phyloP scores from a whole-genome alignment of 2,329 filamentous ascomycete species.

The Dichotomopilus funicola region DNA sequence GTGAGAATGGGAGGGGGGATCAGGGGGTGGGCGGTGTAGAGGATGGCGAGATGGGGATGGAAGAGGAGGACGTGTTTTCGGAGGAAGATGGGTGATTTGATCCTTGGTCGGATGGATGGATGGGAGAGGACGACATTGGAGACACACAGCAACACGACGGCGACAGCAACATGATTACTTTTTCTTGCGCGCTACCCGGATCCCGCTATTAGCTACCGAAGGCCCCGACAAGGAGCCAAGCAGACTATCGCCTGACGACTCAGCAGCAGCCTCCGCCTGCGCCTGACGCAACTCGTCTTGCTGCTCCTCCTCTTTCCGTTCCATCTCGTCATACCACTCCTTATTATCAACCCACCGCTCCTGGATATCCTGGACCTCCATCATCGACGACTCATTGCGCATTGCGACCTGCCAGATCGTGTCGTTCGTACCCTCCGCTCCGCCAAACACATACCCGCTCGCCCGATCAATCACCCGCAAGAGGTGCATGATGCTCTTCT shows the following conservation, averaged over 20 bases:
- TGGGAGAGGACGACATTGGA: background rate
- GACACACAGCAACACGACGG: too few relatives aligned
- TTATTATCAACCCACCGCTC: slow-evolving; percentile 92
- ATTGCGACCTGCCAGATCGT: slow-evolving; percentile 97
- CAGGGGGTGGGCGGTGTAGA: slow-evolving; percentile 37
- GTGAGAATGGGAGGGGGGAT: slow-evolving; percentile 22
- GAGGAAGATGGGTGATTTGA: slow-evolving; percentile 38
- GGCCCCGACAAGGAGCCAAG: slow-evolving; percentile 43
- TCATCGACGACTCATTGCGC: slow-evolving; percentile 63
- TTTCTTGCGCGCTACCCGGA: slow-evolving; percentile 64
- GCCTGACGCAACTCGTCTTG: slow-evolving; percentile 52
- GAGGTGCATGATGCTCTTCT: slow-evolving; percentile 91
- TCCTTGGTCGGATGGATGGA: slow-evolving; percentile 15
- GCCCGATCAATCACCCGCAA: slow-evolving; percentile 86
- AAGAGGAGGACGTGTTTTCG: slow-evolving; percentile 38
- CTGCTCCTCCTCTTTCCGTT: slow-evolving; percentile 67
- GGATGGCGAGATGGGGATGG: slow-evolving; percentile 33
- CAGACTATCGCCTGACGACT: slow-evolving; percentile 34
- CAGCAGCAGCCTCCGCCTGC: slow-evolving; percentile 29
- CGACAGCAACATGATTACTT: slow-evolving; percentile 34
- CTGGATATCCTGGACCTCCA: slow-evolving; percentile 85
- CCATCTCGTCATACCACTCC: slow-evolving; percentile 76
- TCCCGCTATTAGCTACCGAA: slow-evolving; percentile 42
- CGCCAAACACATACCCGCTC: slow-evolving; percentile 86
- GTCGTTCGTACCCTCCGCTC: slow-evolving; percentile 87